Evolutionary conservation across 2,329 filamentous ascomycete genomes (phyloP).

Genomic region (Cytospora leucostoma): DNA sequence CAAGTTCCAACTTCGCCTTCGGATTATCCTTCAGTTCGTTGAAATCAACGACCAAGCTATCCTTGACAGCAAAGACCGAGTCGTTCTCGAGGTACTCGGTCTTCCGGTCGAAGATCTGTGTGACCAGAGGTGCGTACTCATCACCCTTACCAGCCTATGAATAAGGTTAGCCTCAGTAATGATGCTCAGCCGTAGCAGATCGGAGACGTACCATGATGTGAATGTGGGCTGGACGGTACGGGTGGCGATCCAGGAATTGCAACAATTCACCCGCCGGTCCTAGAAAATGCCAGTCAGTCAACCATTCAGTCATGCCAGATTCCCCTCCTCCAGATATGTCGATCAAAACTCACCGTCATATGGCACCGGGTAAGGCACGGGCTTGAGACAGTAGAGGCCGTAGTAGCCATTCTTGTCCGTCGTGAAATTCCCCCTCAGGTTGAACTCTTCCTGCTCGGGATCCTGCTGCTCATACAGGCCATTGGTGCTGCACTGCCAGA

Average conservation of each 20-base stretch:
- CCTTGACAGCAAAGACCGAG: slow-evolving; percentile 44
- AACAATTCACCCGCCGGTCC: slow-evolving; percentile 58
- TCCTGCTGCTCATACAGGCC: slow-evolving; percentile 68
- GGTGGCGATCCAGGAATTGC: slow-evolving; percentile 55
- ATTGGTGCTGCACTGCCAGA: slow-evolving; percentile 81
- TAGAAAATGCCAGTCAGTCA: slow-evolving; percentile 33
- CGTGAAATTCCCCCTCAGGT: slow-evolving; percentile 66
- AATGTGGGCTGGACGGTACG: slow-evolving; percentile 60
- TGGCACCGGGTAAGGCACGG: slow-evolving; percentile 47
- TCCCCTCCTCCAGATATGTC: neutral
- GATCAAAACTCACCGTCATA: slow-evolving; percentile 22
- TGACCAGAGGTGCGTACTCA: slow-evolving; percentile 45
- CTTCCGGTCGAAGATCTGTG: slow-evolving; percentile 66
- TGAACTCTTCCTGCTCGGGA: slow-evolving; percentile 61
- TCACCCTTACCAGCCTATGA: slow-evolving; percentile 26
- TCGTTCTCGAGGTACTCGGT: slow-evolving; percentile 55
- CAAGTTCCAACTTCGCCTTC: slow-evolving; percentile 40
- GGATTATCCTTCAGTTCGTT: slow-evolving; percentile 37
- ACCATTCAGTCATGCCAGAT: neutral
- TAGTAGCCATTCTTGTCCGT: slow-evolving; percentile 65
- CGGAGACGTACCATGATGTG: slow-evolving; percentile 54
- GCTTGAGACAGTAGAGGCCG: slow-evolving; percentile 56
- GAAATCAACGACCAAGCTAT: slow-evolving; percentile 42
- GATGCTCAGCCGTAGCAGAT: neutral
- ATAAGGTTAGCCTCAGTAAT: slow-evolving; percentile 6